These are phyloP conservation scores for Triticum urartu DNA, from an alignment of 176 grass and related monocot genomes.

Conservation along the genomic window DNA sequence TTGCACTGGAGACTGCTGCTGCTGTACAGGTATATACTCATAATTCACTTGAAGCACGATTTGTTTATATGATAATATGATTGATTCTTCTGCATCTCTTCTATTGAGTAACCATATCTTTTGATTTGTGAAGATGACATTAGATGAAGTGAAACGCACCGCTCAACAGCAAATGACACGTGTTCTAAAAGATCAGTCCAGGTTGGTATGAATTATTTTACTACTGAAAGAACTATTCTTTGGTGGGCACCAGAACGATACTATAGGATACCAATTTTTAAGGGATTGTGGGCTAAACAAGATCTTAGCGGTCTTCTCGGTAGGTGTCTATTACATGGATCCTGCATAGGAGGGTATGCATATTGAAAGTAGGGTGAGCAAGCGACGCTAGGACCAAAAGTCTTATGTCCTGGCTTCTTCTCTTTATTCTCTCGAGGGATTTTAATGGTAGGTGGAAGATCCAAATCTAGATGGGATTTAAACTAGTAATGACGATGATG, in stretches of 20 bases:
- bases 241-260: neutral
- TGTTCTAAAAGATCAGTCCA: constrained; percentile 84
- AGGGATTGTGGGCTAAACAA: neutral
- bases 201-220: constrained; percentile 43
- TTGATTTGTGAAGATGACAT: constrained; percentile 72
- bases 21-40: constrained; percentile 78
- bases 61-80: constrained; percentile 18
- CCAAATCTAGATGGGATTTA: neutral
- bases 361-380: neutral
- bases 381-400: neutral
- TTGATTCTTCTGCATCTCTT: constrained; percentile 30
- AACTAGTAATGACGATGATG: neutral
- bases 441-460: neutral
- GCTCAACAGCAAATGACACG: constrained; percentile 90
- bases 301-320: neutral
- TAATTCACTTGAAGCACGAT: constrained; percentile 31
- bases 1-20: constrained; percentile 88
- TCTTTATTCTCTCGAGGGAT: neutral
- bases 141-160: constrained; percentile 90
- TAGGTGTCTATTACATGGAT: neutral
- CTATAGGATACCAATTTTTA: neutral
- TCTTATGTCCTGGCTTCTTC: neutral
- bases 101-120: constrained; percentile 13
- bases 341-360: neutral
- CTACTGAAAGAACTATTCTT: constrained; percentile 1